Base-by-base conservation (phyloP, 495 filamentous ascomycete genomes). In the Annulohypoxylon moriforme region DNA sequence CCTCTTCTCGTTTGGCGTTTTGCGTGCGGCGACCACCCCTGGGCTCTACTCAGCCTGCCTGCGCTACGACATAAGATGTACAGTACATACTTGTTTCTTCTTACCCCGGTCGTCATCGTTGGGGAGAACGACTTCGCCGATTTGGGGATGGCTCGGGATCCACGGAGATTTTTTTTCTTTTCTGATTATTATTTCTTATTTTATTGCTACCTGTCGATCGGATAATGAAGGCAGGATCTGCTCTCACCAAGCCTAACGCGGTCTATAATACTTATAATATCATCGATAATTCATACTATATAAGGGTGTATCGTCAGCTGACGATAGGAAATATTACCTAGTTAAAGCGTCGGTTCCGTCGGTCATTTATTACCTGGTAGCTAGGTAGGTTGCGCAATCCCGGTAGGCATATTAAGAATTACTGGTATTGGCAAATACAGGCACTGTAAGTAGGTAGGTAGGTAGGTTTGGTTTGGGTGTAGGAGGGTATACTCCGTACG, bases 251-350 rank as follows among this genome's bases (percentile, higher is more conserved):
- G 55, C 33, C 55, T 27, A 60, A 33, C 38, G 38, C 27, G 31
- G 47, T 16, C 47, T n/a, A 27, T 52, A 34, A 55, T 31, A 34
- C 50, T 13, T 53, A 53, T 60, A 53, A 58, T 58, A 68, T 22
- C 60, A 25, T 50, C 55, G 34, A 72, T 68, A 64, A 64, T 64
- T 59, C 52, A 57, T 56, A 31, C 29, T 25, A 52, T 56, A 36
- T 58, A 53, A 63, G 68, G 69, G 59, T 64, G 64, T 72, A 44
- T 68, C 69, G 18, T 72, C 69, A 72, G 69, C 69, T 72, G 69
- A 72, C 60, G 63, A 67, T 64, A 44, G 46, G 58, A 47, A 44
- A 64, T 55, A 62, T 68, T 60, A 56, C 53, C 49, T 33, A 52
- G 60, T 47, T 27, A 36, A 58, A 53, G 55, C 29, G 55, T 68